A percentile compares a stretch with the other conserved stretches of the same genome.
Conservation (phyloP, 2,329 filamentous ascomycete species). For the Fusarium irregulare region DNA sequence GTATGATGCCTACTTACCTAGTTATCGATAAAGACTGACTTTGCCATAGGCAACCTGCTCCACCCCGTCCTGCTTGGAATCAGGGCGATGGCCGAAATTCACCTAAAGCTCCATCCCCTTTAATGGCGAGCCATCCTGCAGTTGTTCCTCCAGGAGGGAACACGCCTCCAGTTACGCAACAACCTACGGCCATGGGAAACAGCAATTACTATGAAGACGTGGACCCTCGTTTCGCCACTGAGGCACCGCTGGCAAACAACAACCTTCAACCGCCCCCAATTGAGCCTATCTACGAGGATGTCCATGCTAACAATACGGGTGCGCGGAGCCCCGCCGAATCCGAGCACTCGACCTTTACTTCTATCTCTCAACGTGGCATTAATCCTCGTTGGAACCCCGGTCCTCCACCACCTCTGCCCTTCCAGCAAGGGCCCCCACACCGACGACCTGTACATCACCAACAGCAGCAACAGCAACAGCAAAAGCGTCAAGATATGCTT, state of each 20-base stretch:
- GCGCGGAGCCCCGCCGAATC: constrained; percentile 79
- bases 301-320: constrained; percentile 62
- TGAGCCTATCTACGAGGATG: constrained; percentile 69
- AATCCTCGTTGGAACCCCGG: constrained; percentile 86
- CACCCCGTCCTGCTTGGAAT: constrained; percentile 68
- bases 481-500: constrained; percentile 76
- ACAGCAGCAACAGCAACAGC: constrained; percentile 69
- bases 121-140: constrained; percentile 51
- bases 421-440: constrained; percentile 56
- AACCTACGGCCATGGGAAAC: constrained; percentile 42
- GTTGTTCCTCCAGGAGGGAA: constrained; percentile 54
- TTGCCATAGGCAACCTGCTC: constrained; percentile 60
- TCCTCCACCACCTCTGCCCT: constrained; percentile 57
- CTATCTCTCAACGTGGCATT: constrained; percentile 85
- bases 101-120: constrained; percentile 60
- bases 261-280: constrained; percentile 47
- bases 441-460: constrained; percentile 63
- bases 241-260: constrained; percentile 47
- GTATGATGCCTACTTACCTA: constrained; percentile 58
- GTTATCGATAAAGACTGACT: constrained; percentile 1
- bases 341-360: constrained; percentile 88
- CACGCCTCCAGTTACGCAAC: constrained; percentile 49
- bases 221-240: constrained; percentile 83
- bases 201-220: constrained; percentile 89
- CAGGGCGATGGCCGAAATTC: constrained; percentile 57